Conservation (phyloP, 805 yeast genomes). For the Ogataea populi-albae region DNA sequence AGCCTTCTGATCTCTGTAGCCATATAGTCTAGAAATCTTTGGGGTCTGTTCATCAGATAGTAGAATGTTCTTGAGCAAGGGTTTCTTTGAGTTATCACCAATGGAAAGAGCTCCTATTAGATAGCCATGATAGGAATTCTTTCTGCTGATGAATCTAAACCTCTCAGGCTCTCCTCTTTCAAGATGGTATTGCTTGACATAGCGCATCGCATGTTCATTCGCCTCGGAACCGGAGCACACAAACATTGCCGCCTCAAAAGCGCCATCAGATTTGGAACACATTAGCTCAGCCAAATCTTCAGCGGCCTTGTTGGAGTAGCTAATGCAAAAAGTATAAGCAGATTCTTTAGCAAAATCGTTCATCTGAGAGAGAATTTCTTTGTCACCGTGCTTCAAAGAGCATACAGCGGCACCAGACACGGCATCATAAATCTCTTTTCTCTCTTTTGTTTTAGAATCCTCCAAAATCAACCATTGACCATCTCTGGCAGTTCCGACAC, state of each 20-base stretch:
- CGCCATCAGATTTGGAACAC: slow-evolving; percentile 32
- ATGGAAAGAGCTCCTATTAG: slow-evolving; percentile 44
- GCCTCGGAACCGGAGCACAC: slow-evolving; percentile 75
- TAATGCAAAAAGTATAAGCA: slow-evolving; percentile 33
- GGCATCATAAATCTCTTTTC: slow-evolving; percentile 36
- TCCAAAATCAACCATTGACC: slow-evolving; percentile 40
- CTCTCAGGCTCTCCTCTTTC: slow-evolving; percentile 40
- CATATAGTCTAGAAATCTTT: slow-evolving; percentile 31
- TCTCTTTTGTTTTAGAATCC: slow-evolving; percentile 38
- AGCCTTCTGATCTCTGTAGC: slow-evolving; percentile 34
- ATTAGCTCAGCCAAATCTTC: slow-evolving; percentile 43
- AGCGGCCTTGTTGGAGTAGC: slow-evolving; percentile 35
- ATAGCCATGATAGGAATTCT: slow-evolving; percentile 45
- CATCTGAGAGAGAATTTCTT: slow-evolving; percentile 27
- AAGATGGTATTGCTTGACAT: slow-evolving; percentile 48
- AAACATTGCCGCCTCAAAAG: slow-evolving; percentile 39
- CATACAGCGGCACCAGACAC: slow-evolving; percentile 48
- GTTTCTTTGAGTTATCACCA: slow-evolving; percentile 34
- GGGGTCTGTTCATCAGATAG: slow-evolving; percentile 24
- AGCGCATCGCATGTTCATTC: slow-evolving; percentile 72
- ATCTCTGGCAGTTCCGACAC: slow-evolving; percentile 37
- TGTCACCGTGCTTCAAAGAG: slow-evolving; percentile 41
- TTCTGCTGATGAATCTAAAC: slow-evolving; percentile 39
- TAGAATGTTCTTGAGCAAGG: slow-evolving; percentile 29
- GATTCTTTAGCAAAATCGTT: slow-evolving; percentile 32